phyloP scores from a whole-genome alignment of 129 eudicot genomes.

The Artemisia tridentata region DNA sequence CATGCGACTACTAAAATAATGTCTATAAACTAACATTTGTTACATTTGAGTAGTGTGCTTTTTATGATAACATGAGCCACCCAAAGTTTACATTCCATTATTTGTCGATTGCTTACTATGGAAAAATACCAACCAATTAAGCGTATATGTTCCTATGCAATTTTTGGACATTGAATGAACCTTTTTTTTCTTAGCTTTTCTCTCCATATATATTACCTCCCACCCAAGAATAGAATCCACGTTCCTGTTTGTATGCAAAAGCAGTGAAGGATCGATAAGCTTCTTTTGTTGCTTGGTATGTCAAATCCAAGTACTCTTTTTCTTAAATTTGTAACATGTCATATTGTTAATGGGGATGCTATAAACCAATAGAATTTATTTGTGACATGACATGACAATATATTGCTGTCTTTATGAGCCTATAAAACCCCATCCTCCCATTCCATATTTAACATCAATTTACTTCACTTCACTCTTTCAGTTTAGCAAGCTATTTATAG shows the following conservation, averaged over 20 bases:
- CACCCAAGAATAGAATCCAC: conserved; percentile 26
- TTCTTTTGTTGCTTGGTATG: conserved; percentile 26
- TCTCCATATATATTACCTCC: conserved; percentile 28
- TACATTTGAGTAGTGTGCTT: not conserved
- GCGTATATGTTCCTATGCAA: conserved; percentile 24
- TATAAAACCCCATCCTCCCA: too few species aligned
- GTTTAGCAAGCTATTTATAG: too few species aligned
- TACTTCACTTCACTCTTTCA: too few species aligned
- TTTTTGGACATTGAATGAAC: conserved; percentile 24
- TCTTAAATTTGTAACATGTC: not conserved
- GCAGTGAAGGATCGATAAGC: conserved; percentile 13
- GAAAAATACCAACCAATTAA: conserved; percentile 29
- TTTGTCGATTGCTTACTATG: conserved; percentile 24
- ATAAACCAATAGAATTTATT: too few species aligned
- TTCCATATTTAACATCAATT: too few species aligned
- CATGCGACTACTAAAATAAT: too few species aligned
- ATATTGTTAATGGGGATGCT: not conserved
- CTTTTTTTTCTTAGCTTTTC: conserved; percentile 27
- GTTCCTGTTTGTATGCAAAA: conserved; percentile 21
- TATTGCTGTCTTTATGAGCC: not conserved
- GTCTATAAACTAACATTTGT: too few species aligned
- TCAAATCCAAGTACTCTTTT: not conserved
- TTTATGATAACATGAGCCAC: conserved; percentile 15
- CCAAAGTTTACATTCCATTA: conserved; percentile 23
- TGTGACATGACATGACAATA: too few species aligned